phyloP scores from a whole-genome alignment of 2,329 filamentous ascomycete species.

The Diaporthe humulicola region DNA sequence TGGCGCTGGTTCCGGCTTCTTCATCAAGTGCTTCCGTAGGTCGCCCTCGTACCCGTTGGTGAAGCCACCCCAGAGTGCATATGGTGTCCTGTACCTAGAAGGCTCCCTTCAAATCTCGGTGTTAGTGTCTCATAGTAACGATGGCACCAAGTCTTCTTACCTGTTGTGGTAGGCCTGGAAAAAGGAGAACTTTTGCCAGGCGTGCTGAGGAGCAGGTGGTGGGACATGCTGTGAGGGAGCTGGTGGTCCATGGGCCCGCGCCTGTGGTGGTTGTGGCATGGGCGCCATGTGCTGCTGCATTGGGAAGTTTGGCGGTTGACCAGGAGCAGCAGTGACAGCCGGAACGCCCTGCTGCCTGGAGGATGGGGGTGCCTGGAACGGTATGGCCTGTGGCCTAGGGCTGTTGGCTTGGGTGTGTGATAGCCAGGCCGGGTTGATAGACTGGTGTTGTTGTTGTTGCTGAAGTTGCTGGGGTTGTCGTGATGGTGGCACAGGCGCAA shows the following conservation, averaged over 20 bases:
- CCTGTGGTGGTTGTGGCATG: constrained; percentile 32
- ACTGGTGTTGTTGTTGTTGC: constrained; percentile 13
- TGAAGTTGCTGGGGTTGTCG: constrained; percentile 11
- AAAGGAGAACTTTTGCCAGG: constrained; percentile 68
- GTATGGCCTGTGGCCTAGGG: constrained; percentile 10
- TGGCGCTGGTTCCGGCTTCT: constrained; percentile 51
- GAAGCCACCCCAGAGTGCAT: constrained; percentile 69
- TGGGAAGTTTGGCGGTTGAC: background rate
- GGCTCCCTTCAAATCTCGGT: constrained; percentile 58
- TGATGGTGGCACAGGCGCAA: constrained; percentile 7
- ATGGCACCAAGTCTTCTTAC: constrained; percentile 50
- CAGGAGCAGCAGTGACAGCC: background rate
- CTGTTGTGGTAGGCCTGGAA: constrained; percentile 73
- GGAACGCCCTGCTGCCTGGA: constrained; percentile 21
- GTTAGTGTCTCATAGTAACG: background rate
- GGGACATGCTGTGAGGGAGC: constrained; percentile 5
- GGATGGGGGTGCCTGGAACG: background rate
- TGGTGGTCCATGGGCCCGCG: background rate
- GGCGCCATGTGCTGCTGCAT: constrained; percentile 31
- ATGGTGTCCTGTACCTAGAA: constrained; percentile 71
- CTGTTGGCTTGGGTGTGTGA: constrained; percentile 17
- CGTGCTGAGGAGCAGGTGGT: constrained; percentile 39
- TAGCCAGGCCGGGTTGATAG: constrained; percentile 34
- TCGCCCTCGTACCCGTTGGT: constrained; percentile 73
- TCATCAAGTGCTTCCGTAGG: constrained; percentile 60